Conservation (phyloP, 345 rosid genomes). For the Laguncularia racemosa region DNA sequence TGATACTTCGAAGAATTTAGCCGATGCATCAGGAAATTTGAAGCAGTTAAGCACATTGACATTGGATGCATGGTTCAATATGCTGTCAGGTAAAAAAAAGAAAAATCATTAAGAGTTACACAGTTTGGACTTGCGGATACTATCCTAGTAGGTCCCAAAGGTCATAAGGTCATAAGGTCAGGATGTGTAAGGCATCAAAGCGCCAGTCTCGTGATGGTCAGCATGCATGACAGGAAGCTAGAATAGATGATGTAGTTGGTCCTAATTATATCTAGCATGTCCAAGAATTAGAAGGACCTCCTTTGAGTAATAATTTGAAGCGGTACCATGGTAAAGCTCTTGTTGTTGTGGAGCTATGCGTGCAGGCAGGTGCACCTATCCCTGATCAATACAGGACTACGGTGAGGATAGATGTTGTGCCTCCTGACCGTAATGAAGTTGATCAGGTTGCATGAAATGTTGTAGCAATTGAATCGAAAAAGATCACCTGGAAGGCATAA, state of each 20-base stretch:
- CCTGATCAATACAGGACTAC: no score
- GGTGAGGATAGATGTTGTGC: slow-evolving; percentile 89
- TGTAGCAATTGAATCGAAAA: background rate
- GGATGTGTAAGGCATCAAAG: slow-evolving; percentile 75
- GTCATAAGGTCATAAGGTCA: slow-evolving; percentile 88
- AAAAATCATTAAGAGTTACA: slow-evolving; percentile 54
- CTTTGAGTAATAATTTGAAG: no score
- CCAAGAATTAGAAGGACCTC: slow-evolving; percentile 35
- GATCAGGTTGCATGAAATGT: slow-evolving; percentile 59
- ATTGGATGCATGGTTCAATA: no score
- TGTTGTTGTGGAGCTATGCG: no score
- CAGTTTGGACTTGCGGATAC: slow-evolving; percentile 71
- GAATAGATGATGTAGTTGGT: slow-evolving; percentile 57
- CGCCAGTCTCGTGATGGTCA: slow-evolving; percentile 76
- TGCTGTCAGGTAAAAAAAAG: no score
- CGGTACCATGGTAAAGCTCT: no score
- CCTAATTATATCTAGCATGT: slow-evolving; percentile 88
- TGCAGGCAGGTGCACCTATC: no score
- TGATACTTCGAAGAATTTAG: no score
- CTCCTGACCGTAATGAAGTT: slow-evolving; percentile 66
- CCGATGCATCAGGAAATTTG: no score
- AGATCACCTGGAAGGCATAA: no score
- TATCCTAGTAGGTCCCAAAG: slow-evolving; percentile 83
- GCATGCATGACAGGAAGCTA: no score
- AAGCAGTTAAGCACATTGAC: no score